A percentile compares a stretch with the other conserved stretches of the same genome.
Conservation (phyloP, 78 protist genomes). For the Isochrysis galbana region DNA sequence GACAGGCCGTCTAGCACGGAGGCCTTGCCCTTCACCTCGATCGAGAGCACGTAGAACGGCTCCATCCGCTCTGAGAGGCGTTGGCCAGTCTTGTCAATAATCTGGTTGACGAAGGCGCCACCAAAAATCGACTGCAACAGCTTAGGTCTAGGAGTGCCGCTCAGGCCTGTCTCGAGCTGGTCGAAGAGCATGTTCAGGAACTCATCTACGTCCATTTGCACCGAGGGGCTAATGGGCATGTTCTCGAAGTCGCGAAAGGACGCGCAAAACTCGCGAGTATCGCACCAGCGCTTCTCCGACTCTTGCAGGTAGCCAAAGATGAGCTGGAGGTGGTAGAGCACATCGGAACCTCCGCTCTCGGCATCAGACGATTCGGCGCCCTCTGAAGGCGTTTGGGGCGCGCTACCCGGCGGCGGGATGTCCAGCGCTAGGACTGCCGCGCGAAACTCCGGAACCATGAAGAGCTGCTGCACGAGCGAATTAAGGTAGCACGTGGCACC, state of each 20-base stretch:
- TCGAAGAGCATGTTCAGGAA: slow-evolving; percentile 80
- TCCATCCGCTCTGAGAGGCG: slow-evolving; percentile 42
- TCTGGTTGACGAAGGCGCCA: slow-evolving; percentile 60
- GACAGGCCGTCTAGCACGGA: slow-evolving; percentile 29
- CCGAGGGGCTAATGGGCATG: not conserved
- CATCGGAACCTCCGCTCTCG: slow-evolving; percentile 33
- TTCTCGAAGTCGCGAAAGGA: slow-evolving; percentile 33
- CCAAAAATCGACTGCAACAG: slow-evolving; percentile 35
- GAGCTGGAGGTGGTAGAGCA: slow-evolving; percentile 76
- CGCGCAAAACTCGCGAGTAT: slow-evolving; percentile 29
- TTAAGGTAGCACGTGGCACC: slow-evolving; percentile 92
- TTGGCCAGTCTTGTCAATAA: slow-evolving; percentile 41
- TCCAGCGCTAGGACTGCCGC: not conserved
- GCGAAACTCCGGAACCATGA: slow-evolving; percentile 63
- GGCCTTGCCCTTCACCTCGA: slow-evolving; percentile 47
- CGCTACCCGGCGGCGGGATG: not conserved
- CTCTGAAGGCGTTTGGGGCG: not conserved
- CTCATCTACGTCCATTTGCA: slow-evolving; percentile 76
- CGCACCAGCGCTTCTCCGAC: slow-evolving; percentile 52
- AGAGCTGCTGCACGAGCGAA: slow-evolving; percentile 80
- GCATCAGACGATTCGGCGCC: not conserved
- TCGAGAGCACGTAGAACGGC: slow-evolving; percentile 20
- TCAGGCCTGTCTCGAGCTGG: slow-evolving; percentile 63
- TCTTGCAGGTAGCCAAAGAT: slow-evolving; percentile 74
- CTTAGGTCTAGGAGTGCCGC: slow-evolving; percentile 2